Conservation (phyloP, 495 filamentous ascomycete genomes). For the Jackrogersella multiformis region DNA sequence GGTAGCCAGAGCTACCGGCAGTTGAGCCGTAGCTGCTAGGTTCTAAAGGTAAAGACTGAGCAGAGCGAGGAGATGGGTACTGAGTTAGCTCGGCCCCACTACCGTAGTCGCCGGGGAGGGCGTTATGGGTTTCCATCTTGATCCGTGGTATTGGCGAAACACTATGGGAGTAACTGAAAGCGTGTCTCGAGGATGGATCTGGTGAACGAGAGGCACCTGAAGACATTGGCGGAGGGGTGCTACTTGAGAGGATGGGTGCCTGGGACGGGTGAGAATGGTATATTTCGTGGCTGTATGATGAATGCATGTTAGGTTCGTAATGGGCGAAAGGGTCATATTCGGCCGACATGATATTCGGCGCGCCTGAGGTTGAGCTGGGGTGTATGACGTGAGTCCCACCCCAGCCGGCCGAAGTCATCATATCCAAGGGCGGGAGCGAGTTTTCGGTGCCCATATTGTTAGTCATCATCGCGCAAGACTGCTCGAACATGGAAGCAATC, state of each 20-base stretch:
- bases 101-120: constrained; percentile 47
- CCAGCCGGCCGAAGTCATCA: constrained; percentile 57
- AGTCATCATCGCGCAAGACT: constrained; percentile 51
- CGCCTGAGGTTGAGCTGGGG: constrained; percentile 50
- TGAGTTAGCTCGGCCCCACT: constrained; percentile 54
- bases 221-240: constrained; percentile 53
- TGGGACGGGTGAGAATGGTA: constrained; percentile 56
- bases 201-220: constrained; percentile 56
- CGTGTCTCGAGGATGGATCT: constrained; percentile 46
- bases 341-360: constrained; percentile 59
- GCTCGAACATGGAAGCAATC: constrained; percentile 56
- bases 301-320: constrained; percentile 52
- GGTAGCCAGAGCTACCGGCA: constrained; percentile 55
- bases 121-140: constrained; percentile 58
- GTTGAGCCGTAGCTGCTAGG: constrained; percentile 48
- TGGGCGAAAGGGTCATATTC: constrained; percentile 64
- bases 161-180: constrained; percentile 49
- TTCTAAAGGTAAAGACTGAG: constrained; percentile 54
- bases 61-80: constrained; percentile 58
- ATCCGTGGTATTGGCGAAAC: constrained; percentile 57
- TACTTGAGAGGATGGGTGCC: constrained; percentile 42
- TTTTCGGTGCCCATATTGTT: constrained; percentile 52
- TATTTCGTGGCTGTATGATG: constrained; percentile 58
- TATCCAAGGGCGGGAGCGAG: constrained; percentile 54
- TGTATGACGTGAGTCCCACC: constrained; percentile 49